Evolutionary conservation across 2,329 filamentous ascomycete genomes (phyloP).

Genomic region (Neocucurbitaria cava): DNA sequence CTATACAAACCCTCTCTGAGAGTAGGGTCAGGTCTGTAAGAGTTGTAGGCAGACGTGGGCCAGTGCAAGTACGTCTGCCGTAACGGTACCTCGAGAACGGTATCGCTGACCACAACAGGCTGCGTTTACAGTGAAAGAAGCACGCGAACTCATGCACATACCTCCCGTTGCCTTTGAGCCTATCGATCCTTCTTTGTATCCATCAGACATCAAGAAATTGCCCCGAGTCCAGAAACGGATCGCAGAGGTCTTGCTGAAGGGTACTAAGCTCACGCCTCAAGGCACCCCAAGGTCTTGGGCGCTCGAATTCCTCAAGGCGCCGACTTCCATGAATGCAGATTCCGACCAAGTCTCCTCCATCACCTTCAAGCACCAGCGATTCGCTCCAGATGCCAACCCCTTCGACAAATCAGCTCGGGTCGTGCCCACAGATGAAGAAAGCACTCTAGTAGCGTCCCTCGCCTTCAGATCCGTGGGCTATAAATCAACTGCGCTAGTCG

Average conservation of each 20-base stretch:
- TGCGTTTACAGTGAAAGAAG: conserved; percentile 94
- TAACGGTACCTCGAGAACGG: neutral
- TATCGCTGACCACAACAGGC: conserved; percentile 64
- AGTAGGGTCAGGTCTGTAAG: conserved; percentile 81
- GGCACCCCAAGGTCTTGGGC: conserved; percentile 75
- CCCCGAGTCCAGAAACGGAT: conserved; percentile 78
- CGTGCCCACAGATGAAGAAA: conserved; percentile 52
- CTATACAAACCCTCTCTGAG: conserved; percentile 73
- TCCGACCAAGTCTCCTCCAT: conserved; percentile 66
- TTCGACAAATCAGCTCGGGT: conserved; percentile 62
- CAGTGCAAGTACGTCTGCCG: conserved; percentile 71
- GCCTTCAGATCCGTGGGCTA: conserved; percentile 97
- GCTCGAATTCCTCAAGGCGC: conserved; percentile 84
- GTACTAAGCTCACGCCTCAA: conserved; percentile 62
- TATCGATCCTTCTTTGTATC: conserved; percentile 70
- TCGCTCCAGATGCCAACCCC: conserved; percentile 46
- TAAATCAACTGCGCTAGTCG: conserved; percentile 77
- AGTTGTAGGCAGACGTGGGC: conserved; percentile 87
- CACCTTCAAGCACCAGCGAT: conserved; percentile 66
- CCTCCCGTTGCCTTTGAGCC: conserved; percentile 74
- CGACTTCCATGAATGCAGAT: conserved; percentile 68
- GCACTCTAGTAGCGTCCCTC: conserved; percentile 68
- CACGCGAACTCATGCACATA: conserved; percentile 84
- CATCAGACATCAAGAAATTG: conserved; percentile 70
- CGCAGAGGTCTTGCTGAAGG: conserved; percentile 81